Percentiles rank a stretch among this genome's conserved stretches.
Evolutionary conservation across 495 filamentous ascomycete genomes (phyloP).

Genomic region (Aspergillus egyptiacus): DNA sequence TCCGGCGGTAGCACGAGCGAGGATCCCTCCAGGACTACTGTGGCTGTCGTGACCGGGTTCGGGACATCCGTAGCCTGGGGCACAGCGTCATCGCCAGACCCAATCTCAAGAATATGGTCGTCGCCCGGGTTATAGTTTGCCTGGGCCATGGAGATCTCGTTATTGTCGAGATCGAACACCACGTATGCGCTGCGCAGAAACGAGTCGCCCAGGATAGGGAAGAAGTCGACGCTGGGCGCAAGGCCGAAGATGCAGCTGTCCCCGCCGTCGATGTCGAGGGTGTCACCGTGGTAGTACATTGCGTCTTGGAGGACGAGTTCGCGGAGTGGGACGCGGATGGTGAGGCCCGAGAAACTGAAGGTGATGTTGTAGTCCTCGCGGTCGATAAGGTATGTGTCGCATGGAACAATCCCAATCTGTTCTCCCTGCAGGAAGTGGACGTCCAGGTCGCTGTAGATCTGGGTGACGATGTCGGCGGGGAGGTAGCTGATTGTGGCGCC

Average conservation of each 20-base stretch:
- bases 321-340: conserved; percentile 22
- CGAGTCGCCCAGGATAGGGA: conserved; percentile 73
- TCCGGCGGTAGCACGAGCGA: neutral
- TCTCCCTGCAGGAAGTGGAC: conserved; percentile 50
- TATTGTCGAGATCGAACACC: conserved; percentile 78
- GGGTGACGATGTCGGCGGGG: conserved; percentile 54
- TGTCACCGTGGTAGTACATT: neutral
- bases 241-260: conserved; percentile 63
- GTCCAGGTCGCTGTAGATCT: conserved; percentile 55
- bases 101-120: conserved; percentile 63
- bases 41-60: conserved; percentile 47
- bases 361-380: conserved; percentile 50
- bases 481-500: conserved; percentile 71
- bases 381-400: conserved; percentile 40
- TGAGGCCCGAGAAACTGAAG: conserved; percentile 55
- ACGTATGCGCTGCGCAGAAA: conserved; percentile 88
- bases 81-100: conserved; percentile 51
- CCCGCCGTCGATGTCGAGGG: conserved; percentile 11
- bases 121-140: conserved; percentile 66
- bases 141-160: conserved; percentile 70
- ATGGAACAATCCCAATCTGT: conserved; percentile 54
- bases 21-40: conserved; percentile 1
- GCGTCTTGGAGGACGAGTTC: conserved; percentile 19
- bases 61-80: conserved; percentile 59
- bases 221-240: conserved; percentile 47